A percentile compares a stretch with the other conserved stretches of the same genome.
Evolutionary conservation across 257 asterid genomes (phyloP).

Genomic region (Avicennia marina): DNA sequence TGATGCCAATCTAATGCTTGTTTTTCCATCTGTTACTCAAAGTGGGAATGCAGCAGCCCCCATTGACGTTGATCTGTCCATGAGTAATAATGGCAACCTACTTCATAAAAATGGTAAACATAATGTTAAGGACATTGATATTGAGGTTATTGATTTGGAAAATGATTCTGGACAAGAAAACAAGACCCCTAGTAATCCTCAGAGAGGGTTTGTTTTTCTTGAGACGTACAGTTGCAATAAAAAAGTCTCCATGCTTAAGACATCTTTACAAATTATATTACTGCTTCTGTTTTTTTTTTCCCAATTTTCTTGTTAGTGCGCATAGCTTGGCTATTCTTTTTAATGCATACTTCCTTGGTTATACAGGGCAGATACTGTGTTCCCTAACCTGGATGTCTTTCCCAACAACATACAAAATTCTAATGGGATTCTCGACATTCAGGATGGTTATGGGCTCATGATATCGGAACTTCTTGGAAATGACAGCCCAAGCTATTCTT

Average conservation of each 20-base stretch:
- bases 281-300: neutral
- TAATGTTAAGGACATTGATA: slow-evolving; percentile 39
- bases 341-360: slow-evolving; percentile 14
- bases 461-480: slow-evolving; percentile 74
- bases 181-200: slow-evolving; percentile 38
- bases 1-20: slow-evolving; percentile 32
- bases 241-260: neutral
- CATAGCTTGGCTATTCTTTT: neutral
- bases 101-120: slow-evolving; percentile 28
- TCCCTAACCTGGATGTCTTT: slow-evolving; percentile 62
- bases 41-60: slow-evolving; percentile 36
- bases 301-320: neutral
- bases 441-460: slow-evolving; percentile 91
- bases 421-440: slow-evolving; percentile 49
- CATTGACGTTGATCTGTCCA: slow-evolving; percentile 67
- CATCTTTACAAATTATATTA: too few species aligned
- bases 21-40: slow-evolving; percentile 39
- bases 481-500: slow-evolving; percentile 58
- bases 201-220: slow-evolving; percentile 44
- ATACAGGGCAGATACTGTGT: slow-evolving; percentile 64
- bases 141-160: slow-evolving; percentile 94
- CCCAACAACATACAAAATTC: slow-evolving; percentile 47
- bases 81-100: slow-evolving; percentile 36
- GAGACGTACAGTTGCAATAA: neutral
- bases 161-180: slow-evolving; percentile 65